Conservation (phyloP, 148 eudicot genomes). For the Cornus controversa region DNA sequence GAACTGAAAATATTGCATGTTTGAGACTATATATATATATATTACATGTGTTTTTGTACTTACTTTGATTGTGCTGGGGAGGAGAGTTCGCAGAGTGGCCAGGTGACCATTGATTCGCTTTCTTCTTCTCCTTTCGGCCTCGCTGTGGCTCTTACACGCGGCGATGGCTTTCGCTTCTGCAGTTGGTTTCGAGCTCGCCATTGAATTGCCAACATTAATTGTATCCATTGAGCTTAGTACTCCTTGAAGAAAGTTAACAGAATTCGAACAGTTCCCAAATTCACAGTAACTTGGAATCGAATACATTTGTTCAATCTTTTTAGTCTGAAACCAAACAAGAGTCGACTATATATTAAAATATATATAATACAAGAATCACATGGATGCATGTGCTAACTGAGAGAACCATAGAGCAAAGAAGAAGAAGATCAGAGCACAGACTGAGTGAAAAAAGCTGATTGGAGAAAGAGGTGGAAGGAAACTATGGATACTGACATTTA, state of each 20-base stretch:
- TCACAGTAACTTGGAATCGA: conserved; percentile 39
- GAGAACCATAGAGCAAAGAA: not conserved
- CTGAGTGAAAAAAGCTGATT: too few species aligned
- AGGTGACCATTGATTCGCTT: conserved; percentile 81
- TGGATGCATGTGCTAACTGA: too few species aligned
- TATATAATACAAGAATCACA: too few species aligned
- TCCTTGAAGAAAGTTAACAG: conserved; percentile 23
- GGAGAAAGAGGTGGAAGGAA: not conserved
- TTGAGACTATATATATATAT: too few species aligned
- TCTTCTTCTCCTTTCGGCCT: conserved; percentile 81
- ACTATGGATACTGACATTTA: too few species aligned
- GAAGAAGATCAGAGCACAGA: too few species aligned
- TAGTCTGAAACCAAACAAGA: not conserved
- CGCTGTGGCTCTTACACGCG: conserved; percentile 73
- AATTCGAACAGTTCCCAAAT: conserved; percentile 32
- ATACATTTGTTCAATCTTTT: conserved; percentile 2
- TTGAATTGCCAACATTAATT: conserved; percentile 6
- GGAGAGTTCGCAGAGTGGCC: conserved; percentile 69
- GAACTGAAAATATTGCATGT: too few species aligned
- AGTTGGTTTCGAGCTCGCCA: conserved; percentile 15
- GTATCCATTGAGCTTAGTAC: conserved; percentile 19
- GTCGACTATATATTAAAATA: not conserved
- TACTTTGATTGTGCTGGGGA: conserved; percentile 79
- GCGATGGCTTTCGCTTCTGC: conserved; percentile 59
- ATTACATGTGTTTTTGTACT: not conserved